Percentiles rank a stretch among this genome's conserved stretches.
Conservation (phyloP, 2,329 filamentous ascomycete genomes). For the Claviceps fusiformis region DNA sequence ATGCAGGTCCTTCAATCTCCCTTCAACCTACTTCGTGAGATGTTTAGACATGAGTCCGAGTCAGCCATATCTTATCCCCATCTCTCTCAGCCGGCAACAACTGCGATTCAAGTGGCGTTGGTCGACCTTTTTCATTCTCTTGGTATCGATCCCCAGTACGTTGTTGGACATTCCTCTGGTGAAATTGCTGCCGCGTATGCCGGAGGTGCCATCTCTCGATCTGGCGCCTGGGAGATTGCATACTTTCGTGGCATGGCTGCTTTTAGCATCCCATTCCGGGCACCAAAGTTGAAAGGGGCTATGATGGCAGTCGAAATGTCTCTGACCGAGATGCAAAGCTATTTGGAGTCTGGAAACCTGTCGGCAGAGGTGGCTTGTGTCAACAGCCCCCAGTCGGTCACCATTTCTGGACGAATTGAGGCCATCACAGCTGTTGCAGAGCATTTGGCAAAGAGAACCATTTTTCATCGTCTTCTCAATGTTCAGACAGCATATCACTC, state of each 20-base stretch:
- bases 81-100: conserved; percentile 28
- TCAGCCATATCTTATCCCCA: conserved; percentile 21
- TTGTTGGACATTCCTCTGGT: conserved; percentile 33
- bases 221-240: conserved; percentile 27
- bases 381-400: conserved; percentile 30
- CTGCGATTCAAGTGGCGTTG: conserved; percentile 27
- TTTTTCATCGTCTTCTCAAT: conserved; percentile 23
- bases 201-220: conserved; percentile 19
- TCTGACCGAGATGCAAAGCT: conserved; percentile 12
- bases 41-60: conserved; percentile 14
- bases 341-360: conserved; percentile 12
- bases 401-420: conserved; percentile 26
- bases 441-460: conserved; percentile 16
- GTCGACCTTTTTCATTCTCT: conserved; percentile 25
- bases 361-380: conserved; percentile 27
- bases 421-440: conserved; percentile 18
- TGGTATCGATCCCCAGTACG: conserved; percentile 18
- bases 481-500: conserved; percentile 32
- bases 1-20: conserved; percentile 15
- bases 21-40: conserved; percentile 23
- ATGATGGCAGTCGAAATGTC: conserved; percentile 30
- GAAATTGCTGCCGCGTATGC: conserved; percentile 33
- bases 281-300: conserved; percentile 19
- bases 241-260: conserved; percentile 27
- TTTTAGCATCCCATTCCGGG: conserved; percentile 14